A percentile compares a stretch with the other conserved stretches of the same genome.
phyloP scores from a whole-genome alignment of 129 eudicot genomes.

The Flaveria linearis region DNA sequence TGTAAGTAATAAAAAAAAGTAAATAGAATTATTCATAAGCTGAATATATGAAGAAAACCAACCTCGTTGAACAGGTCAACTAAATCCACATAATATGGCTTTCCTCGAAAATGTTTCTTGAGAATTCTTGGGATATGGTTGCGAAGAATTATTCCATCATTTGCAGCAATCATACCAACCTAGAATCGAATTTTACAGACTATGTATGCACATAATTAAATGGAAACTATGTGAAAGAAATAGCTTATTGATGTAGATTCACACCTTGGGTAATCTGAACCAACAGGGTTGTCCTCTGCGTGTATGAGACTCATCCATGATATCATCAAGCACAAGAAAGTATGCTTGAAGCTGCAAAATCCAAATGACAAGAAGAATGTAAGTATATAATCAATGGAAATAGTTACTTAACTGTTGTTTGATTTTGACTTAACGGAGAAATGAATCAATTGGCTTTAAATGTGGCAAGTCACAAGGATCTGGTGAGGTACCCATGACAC shows the following conservation, averaged over 20 bases:
- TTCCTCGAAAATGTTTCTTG: slow-evolving; percentile 72
- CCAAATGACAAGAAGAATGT: slow-evolving; percentile 5
- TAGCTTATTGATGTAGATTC: slow-evolving; percentile 12
- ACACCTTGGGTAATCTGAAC: slow-evolving; percentile 84
- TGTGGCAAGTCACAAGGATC: neutral
- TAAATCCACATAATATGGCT: slow-evolving; percentile 73
- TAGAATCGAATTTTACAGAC: slow-evolving; percentile 31
- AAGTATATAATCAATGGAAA: slow-evolving; percentile 15
- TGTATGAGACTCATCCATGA: slow-evolving; percentile 82
- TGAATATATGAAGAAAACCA: slow-evolving; percentile 19
- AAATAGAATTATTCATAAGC: neutral
- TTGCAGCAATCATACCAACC: slow-evolving; percentile 95
- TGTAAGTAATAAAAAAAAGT: neutral
- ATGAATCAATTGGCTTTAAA: neutral
- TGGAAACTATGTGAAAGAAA: slow-evolving; percentile 4
- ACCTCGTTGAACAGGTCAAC: slow-evolving; percentile 91
- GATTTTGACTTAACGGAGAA: neutral
- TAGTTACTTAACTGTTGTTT: neutral
- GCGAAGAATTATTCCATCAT: slow-evolving; percentile 84
- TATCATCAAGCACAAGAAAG: slow-evolving; percentile 93
- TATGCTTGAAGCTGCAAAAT: slow-evolving; percentile 82
- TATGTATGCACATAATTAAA: slow-evolving; percentile 7
- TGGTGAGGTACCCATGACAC: too few relatives aligned
- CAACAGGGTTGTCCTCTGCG: slow-evolving; percentile 96
- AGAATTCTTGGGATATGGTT: slow-evolving; percentile 85